Evolutionary conservation across 2,329 filamentous ascomycete species (phyloP), one percentile per base, ranked within the genome.

Genomic region (Westerdykella aurantiaca): DNA sequence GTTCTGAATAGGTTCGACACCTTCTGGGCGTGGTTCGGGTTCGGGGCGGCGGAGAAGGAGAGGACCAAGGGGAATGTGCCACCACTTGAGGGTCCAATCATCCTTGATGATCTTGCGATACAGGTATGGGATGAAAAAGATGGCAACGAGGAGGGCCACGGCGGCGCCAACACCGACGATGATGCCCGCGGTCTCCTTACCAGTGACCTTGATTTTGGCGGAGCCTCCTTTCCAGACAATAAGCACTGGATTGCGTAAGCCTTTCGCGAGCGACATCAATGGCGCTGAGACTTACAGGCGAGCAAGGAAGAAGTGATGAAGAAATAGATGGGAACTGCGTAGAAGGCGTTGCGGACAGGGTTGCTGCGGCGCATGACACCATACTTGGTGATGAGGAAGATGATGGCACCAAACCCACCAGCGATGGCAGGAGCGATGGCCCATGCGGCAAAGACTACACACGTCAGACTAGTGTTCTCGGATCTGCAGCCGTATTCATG

Each of bases 71-170:
- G 73, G 52, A 44, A 82, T 67, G 47, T 82, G 71, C 59, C 71
- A 82, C 61, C 71, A 64, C 49, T 73, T 74, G 46, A 85, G 67
- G 55, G 78, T 65, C 76, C 79, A 77, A 66, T 85, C 80, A 50
- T 82, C 72, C 64, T 74, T 66, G 63, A 83, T 65, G 52, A 85
- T 70, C 37, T 76, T 70, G 44, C 76, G 72, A 60, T 81, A 75
- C 45, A 83, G 57, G 69, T 75, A 83, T 2, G 80, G 79, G 14
- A 81, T 69, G 46, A 83, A 73, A 63, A 80, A 80, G 47, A 76
- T 44, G 43, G 58, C 59, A 46, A 78, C 63, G 11, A 83, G 54
- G 4, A 75, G 50, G n/a, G 67, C 72, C 44, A 74, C 77, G 21
- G 49, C 77, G 16, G 68, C 71, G 46, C 76, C 76, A 17, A 74